Evolutionary conservation across 2,329 filamentous ascomycete species (phyloP), one percentile per base, ranked within the genome.

Genomic region (Aspergillus tubingensis): DNA sequence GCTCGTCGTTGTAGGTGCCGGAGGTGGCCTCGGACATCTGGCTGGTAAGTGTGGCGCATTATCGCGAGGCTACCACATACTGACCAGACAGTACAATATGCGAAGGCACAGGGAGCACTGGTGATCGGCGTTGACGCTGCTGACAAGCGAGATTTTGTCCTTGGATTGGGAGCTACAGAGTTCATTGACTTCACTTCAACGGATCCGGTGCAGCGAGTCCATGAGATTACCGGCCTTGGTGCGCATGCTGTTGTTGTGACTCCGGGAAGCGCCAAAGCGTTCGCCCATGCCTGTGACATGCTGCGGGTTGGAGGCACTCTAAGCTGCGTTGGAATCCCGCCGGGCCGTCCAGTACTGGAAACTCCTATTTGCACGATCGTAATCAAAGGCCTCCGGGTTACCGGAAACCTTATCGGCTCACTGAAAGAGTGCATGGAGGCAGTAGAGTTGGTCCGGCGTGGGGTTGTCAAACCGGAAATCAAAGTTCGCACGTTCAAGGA

Each of bases 401-500:
- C 73, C 2, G 78, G 79, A 1, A 81, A 80, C 53, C 66, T 81
- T 39, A 75, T 81, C 4, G 79, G 79, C 0, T 79, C 75, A 5
- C 62, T 81, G 62, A 78, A 77, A 60, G 80, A 81, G 62, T 80
- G 78, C 47, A 71, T 80, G 66, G 79, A 81, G 60, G 79, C 79
- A 0, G 78, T 81, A 19, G 77, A 80, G 36, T 62, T 79, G 58
- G 78, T 81, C 1, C 67, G 75, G 39, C 70, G 68, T 2, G 79
- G 79, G 0, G 63, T 78, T 23, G 77, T 81, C 6, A 80, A 75
- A 53, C 78, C 79, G 25, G 74, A 74, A 47, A 70, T 80, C 25
- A 69, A 74, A 50, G 70, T 81, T 13, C 70, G 78, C n/a, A 67
- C 72, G 3, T 81, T 81, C 58, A 72, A 62, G 57, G 78, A 81